These are phyloP conservation scores for Aegilops speltoides DNA, from an alignment of 176 grass and related monocot species.

Conservation along the genomic window DNA sequence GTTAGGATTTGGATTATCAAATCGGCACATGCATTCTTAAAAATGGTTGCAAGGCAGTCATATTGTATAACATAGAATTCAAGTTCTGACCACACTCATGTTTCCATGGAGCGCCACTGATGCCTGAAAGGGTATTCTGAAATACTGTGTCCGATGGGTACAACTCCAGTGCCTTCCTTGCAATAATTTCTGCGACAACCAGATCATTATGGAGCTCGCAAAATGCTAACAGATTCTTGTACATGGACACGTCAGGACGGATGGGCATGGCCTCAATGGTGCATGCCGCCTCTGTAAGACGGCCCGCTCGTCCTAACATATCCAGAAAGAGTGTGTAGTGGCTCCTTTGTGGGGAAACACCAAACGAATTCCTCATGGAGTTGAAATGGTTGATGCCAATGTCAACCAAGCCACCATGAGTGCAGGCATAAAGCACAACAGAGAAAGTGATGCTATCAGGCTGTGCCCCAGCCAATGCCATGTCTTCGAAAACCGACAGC, in stretches of 20 bases:
- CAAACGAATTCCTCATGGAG: conserved; percentile 51
- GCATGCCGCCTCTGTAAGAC: conserved; percentile 52
- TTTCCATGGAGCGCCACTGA: conserved; percentile 39
- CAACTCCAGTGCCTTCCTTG: conserved; percentile 35
- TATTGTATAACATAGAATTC: too few relatives aligned
- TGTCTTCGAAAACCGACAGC: conserved; percentile 73
- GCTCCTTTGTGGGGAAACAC: conserved; percentile 52
- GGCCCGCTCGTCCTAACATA: conserved; percentile 64
- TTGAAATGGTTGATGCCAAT: conserved; percentile 70
- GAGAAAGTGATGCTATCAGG: conserved; percentile 74
- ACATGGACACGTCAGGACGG: conserved; percentile 34
- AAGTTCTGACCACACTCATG: conserved; percentile 26
- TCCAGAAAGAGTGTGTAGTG: conserved; percentile 71
- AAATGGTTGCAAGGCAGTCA: too few relatives aligned
- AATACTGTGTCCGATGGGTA: conserved; percentile 29
- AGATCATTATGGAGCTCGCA: conserved; percentile 31
- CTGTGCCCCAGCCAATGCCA: conserved; percentile 52
- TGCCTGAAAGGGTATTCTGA: conserved; percentile 35
- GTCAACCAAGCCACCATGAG: conserved; percentile 45
- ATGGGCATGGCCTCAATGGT: conserved; percentile 48
- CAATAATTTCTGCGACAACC: not conserved
- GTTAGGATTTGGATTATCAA: too few relatives aligned
- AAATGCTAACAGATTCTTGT: conserved; percentile 32
- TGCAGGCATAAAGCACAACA: conserved; percentile 60
- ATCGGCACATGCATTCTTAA: too few relatives aligned